Evolutionary conservation across 805 yeast genomes (phyloP).

Genomic region (Candida ovalis): DNA sequence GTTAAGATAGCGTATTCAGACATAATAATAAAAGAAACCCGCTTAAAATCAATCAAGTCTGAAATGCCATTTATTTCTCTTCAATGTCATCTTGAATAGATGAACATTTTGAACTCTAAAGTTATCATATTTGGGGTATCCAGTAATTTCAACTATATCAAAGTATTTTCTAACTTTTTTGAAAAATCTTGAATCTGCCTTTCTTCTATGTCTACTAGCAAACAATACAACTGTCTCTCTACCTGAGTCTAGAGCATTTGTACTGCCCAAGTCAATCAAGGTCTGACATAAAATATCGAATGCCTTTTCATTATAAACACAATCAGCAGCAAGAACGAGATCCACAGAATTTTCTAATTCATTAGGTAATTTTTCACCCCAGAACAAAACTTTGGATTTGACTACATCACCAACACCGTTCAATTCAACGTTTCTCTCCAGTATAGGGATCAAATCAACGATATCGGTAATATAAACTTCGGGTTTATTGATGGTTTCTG

Average conservation of each 20-base stretch:
- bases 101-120: slow-evolving; percentile 39
- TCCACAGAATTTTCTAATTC: slow-evolving; percentile 34
- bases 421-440: slow-evolving; percentile 41
- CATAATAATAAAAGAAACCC: too few species aligned
- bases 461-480: slow-evolving; percentile 49
- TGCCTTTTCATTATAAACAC: slow-evolving; percentile 53
- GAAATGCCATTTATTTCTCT: background rate
- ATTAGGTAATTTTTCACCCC: slow-evolving; percentile 41
- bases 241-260: slow-evolving; percentile 5
- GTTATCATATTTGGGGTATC: slow-evolving; percentile 32
- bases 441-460: slow-evolving; percentile 41
- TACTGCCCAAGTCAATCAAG: slow-evolving; percentile 37
- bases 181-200: slow-evolving; percentile 28
- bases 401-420: slow-evolving; percentile 37
- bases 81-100: slow-evolving; percentile 35
- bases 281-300: slow-evolving; percentile 51
- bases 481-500: slow-evolving; percentile 18
- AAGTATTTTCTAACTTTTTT: slow-evolving; percentile 31
- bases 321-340: slow-evolving; percentile 54
- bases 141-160: slow-evolving; percentile 27
- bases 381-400: slow-evolving; percentile 39
- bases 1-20: too few species aligned
- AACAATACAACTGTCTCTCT: slow-evolving; percentile 42
- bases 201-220: slow-evolving; percentile 53
- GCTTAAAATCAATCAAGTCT: background rate